These are phyloP conservation scores for Piloderma croceum DNA, from an alignment of 768 basidiomycete species.

Conservation along the genomic window DNA sequence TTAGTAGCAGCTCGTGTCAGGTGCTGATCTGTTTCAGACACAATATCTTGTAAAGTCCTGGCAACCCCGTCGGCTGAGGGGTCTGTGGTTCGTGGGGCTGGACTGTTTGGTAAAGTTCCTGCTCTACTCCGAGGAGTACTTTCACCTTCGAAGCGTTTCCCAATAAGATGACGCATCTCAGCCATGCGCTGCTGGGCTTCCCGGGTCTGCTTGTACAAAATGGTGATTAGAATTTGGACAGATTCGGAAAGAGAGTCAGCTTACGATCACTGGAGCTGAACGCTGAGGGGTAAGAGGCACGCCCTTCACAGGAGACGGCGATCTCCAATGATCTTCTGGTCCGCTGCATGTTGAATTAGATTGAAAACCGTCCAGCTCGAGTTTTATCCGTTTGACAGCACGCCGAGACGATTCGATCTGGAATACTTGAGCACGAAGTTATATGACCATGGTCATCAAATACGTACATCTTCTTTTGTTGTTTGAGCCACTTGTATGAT, in stretches of 20 bases:
- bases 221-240: constrained; percentile 2
- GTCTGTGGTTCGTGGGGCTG: constrained; percentile 12
- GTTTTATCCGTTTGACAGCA: constrained; percentile 68
- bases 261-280: constrained; percentile 37
- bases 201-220: constrained; percentile 45
- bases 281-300: constrained; percentile 42
- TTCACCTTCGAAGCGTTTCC: constrained; percentile 52
- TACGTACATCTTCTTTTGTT: constrained; percentile 62
- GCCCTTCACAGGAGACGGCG: constrained; percentile 55
- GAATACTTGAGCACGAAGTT: constrained; percentile 1
- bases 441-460: background rate
- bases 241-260: constrained; percentile 8
- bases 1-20: constrained; percentile 46
- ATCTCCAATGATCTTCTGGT: constrained; percentile 29
- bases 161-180: constrained; percentile 76
- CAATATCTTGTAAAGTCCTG: constrained; percentile 46
- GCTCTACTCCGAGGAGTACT: constrained; percentile 44
- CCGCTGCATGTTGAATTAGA: constrained; percentile 6
- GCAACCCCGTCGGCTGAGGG: constrained; percentile 30
- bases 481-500: constrained; percentile 45
- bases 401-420: constrained; percentile 71
- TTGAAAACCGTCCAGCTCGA: constrained; percentile 51
- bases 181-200: constrained; percentile 76
- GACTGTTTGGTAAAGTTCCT: constrained; percentile 18
- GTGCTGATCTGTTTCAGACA: constrained; percentile 52